Base-by-base conservation (phyloP, 371 early-diverging fungal genomes). In the Apophysomyces variabilis region DNA sequence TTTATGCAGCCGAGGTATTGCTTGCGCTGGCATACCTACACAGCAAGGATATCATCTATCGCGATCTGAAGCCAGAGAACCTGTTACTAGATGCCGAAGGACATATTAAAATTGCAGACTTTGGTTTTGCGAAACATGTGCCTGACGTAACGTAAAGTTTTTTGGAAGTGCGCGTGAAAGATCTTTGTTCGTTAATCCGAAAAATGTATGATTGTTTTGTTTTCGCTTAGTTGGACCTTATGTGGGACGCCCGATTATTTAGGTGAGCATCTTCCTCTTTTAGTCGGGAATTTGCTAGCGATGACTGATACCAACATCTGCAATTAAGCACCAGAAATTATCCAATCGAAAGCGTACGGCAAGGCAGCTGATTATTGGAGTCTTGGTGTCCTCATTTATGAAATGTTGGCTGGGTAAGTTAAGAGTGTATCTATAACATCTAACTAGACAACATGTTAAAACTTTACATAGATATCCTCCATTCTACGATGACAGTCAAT, bases 231-330 rank as follows among this genome's bases (percentile, higher is more conserved):
- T 36, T 93, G 93, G 92, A 95, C 94, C 12, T 75, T 96, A 38
- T 98, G 98, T 74, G 99, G 99, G 14, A 99, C 99, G 14, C 99
- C 99, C 11, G 99, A 98, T 78, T 99, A 99, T 70, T 70, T 93
- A 26, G 70, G 74, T 73, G 66, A 62, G 41, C 32, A 3, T 64
- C 9, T 97, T 18, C 97, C 97, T 14, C 96, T 1, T 26, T 26
- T 26, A 26, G 32, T 26, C 3, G 32, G 1, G 32, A 97, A 8
- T 5, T n/a, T 50, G 9, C 21, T n/a, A 4, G 13, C 16, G 99
- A 97, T 57, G 41, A 26, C 38, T 18, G 64, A 43, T 43, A 57
- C 4, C 39, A 16, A 47, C 36, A 35, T 58, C n/a, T 26, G 11
- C 73, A 96, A 91, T 77, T 90, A 97, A 78, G 98, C 99, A 1